Evolutionary conservation across 768 basidiomycete genomes (phyloP).

Genomic region (Lactarius deliciosus): DNA sequence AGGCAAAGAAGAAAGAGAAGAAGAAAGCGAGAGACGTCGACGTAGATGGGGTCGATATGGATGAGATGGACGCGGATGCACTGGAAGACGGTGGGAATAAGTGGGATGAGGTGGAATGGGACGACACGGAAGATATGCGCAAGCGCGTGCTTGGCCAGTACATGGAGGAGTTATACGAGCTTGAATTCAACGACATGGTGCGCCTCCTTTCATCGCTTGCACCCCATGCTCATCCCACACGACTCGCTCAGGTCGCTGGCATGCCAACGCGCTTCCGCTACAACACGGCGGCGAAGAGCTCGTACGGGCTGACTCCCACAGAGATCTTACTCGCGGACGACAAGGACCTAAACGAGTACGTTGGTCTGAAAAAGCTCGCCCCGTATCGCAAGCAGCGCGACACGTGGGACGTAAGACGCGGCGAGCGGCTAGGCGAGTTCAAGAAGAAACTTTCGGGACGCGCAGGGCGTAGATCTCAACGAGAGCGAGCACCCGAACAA

Average conservation of each 20-base stretch:
- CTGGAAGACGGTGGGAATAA: conserved; percentile 38
- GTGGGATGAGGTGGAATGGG: conserved; percentile 67
- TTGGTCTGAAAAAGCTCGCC: conserved; percentile 87
- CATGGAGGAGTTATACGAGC: conserved; percentile 85
- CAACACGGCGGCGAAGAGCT: conserved; percentile 58
- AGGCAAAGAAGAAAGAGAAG: conserved; percentile 52
- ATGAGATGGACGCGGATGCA: conserved; percentile 57
- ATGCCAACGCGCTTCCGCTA: conserved; percentile 95
- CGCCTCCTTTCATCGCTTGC: conserved; percentile 33
- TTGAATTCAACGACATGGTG: conserved; percentile 97
- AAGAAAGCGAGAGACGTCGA: conserved; percentile 56
- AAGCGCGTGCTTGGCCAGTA: conserved; percentile 81
- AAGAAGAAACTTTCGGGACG: conserved; percentile 59
- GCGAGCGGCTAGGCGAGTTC: conserved; percentile 69
- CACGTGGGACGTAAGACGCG: conserved; percentile 64
- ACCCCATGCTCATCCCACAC: not conserved
- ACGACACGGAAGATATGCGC: conserved; percentile 88
- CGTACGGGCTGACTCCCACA: conserved; percentile 69
- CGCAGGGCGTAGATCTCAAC: conserved; percentile 29
- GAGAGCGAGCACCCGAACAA: conserved; percentile 32
- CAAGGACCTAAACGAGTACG: conserved; percentile 87
- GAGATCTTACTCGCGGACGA: conserved; percentile 93
- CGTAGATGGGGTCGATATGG: conserved; percentile 47
- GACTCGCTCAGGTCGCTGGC: conserved; percentile 66
- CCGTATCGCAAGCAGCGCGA: conserved; percentile 71